A percentile compares a stretch with the other conserved stretches of the same genome.
Conservation (phyloP, 1,284 basidiomycete species). For the Leccinum cinnamomeum region DNA sequence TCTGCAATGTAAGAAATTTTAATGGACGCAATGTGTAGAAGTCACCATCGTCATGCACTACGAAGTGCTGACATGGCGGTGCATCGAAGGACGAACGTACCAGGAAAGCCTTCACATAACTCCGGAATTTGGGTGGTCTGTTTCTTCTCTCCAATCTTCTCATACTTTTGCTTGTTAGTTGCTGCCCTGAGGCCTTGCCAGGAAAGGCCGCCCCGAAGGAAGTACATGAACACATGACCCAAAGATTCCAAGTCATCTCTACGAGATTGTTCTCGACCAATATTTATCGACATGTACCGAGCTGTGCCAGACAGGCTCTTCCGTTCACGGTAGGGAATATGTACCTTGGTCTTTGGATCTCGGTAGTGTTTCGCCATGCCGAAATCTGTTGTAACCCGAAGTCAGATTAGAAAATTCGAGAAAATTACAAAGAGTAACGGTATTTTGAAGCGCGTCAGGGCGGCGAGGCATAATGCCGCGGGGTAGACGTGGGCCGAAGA, state of each 20-base stretch:
- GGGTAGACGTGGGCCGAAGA: not conserved
- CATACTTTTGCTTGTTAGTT: constrained; percentile 98
- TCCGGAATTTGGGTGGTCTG: constrained; percentile 92
- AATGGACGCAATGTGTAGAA: constrained; percentile 4
- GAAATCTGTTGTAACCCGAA: constrained; percentile 62
- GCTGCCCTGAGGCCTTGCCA: constrained; percentile 96
- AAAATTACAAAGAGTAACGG: constrained; percentile 3
- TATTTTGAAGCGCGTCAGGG: constrained; percentile 6
- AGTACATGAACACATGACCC: constrained; percentile 99
- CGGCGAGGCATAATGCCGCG: constrained; percentile 3
- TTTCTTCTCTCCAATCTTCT: constrained; percentile 98
- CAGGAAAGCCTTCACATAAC: constrained; percentile 95
- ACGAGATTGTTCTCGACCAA: constrained; percentile 89
- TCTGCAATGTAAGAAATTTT: constrained; percentile 54
- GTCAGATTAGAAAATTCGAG: constrained; percentile 14
- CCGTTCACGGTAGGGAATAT: constrained; percentile 98
- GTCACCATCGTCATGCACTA: constrained; percentile 1
- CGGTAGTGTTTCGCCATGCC: constrained; percentile 99
- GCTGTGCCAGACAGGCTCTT: constrained; percentile 98
- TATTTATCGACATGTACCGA: constrained; percentile 99
- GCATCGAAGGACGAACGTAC: constrained; percentile 48
- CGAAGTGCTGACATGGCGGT: not conserved
- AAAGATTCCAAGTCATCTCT: constrained; percentile 93
- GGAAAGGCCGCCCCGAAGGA: constrained; percentile 88
- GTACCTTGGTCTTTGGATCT: constrained; percentile 95